Conservation (phyloP, 139 green algal genomes). For the Haematococcus lacustris region DNA sequence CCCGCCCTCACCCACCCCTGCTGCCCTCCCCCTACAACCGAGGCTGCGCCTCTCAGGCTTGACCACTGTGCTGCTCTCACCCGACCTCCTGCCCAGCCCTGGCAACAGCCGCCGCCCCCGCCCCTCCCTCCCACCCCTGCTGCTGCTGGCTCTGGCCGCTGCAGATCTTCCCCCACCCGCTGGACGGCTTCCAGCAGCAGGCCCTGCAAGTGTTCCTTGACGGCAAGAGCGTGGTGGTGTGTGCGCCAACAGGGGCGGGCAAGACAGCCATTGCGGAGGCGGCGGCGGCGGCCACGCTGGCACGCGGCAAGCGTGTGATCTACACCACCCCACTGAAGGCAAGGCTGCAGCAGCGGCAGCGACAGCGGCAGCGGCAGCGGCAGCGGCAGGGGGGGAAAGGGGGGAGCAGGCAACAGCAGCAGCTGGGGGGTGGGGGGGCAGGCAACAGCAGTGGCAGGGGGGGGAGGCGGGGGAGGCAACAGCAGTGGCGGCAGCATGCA, state of each 20-base stretch:
- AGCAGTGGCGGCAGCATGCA: too few species aligned
- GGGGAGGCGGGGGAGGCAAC: too few species aligned
- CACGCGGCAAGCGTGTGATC: slow-evolving; percentile 70
- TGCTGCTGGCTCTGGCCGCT: background rate
- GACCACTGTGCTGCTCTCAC: background rate
- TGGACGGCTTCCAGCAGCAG: slow-evolving; percentile 68
- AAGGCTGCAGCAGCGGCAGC: too few species aligned
- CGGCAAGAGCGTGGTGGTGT: slow-evolving; percentile 80
- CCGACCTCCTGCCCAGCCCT: background rate
- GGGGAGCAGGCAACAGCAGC: too few species aligned
- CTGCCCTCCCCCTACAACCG: background rate
- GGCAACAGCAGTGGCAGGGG: too few species aligned
- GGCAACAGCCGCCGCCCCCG: background rate
- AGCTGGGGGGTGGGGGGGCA: too few species aligned
- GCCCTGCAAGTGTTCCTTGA: slow-evolving; percentile 62
- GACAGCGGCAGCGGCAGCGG: too few species aligned
- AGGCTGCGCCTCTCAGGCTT: background rate
- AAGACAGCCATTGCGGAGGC: slow-evolving; percentile 96
- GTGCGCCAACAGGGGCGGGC: slow-evolving; percentile 87
- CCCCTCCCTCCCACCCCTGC: background rate
- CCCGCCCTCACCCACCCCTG: background rate
- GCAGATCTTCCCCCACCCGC: slow-evolving; percentile 54
- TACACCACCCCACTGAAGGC: slow-evolving; percentile 86
- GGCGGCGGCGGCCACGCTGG: slow-evolving; percentile 65
- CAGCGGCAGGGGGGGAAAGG: too few species aligned